These are phyloP conservation scores for Pulicaria dysenterica DNA, from an alignment of 129 eudicot genomes.

Conservation along the genomic window DNA sequence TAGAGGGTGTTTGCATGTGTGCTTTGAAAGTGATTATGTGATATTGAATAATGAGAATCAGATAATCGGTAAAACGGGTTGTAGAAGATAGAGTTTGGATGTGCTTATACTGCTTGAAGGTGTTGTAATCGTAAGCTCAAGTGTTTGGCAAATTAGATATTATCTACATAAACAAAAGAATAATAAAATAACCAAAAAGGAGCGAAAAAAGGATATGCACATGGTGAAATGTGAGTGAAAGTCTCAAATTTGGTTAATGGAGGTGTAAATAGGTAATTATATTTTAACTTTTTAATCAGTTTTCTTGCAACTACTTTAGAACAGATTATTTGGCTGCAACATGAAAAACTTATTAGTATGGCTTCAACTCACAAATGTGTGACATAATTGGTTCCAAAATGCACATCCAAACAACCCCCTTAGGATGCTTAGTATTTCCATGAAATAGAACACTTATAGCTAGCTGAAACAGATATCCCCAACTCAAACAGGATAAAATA, in stretches of 20 bases:
- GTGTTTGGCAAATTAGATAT: constrained; percentile 8
- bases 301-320: not conserved
- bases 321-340: not conserved
- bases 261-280: not conserved
- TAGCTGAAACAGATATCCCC: constrained; percentile 13
- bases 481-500: constrained; percentile 20
- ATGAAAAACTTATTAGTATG: not conserved
- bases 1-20: too few species aligned
- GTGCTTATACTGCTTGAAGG: not conserved
- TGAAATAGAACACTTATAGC: constrained; percentile 15
- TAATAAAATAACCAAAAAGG: not conserved
- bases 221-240: constrained; percentile 6
- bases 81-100: constrained; percentile 12
- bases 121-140: constrained; percentile 7
- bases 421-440: constrained; percentile 3
- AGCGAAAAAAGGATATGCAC: not conserved
- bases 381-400: not conserved
- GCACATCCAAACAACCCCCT: constrained; percentile 7
- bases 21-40: too few species aligned
- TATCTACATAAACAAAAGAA: not conserved
- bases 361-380: not conserved
- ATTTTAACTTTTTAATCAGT: not conserved
- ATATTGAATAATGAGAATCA: too few species aligned
- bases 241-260: not conserved
- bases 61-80: not conserved